phyloP scores from a whole-genome alignment of 2,329 filamentous ascomycete species.

The Nemania abortiva region DNA sequence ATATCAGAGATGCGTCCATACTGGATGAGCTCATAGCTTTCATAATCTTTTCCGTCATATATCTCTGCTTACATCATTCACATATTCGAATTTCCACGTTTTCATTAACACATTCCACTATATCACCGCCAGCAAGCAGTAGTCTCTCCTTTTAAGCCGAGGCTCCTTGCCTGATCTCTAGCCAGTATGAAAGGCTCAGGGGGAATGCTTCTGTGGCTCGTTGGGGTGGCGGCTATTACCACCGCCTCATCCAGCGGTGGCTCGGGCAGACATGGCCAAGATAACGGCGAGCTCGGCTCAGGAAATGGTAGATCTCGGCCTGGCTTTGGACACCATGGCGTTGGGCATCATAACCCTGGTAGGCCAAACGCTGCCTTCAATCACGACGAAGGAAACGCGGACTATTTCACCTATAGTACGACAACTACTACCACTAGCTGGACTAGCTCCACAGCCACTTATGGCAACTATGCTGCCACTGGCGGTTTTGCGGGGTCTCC shows the following conservation, averaged over 20 bases:
- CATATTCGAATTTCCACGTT: not conserved
- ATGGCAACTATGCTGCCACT: not conserved
- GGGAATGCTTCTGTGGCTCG: conserved; percentile 10
- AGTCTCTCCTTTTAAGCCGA: not conserved
- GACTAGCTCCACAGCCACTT: not conserved
- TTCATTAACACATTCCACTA: not conserved
- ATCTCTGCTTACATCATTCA: not conserved
- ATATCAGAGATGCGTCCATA: not conserved
- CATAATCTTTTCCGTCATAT: not conserved
- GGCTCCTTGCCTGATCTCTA: not conserved
- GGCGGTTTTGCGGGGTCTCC: not conserved
- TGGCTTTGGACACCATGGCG: conserved; percentile 12
- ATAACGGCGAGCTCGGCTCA: not conserved
- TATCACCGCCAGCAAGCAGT: not conserved
- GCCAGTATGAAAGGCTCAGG: conserved; percentile 20
- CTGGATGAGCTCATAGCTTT: not conserved
- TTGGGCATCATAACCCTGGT: conserved; percentile 4
- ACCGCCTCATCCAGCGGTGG: not conserved
- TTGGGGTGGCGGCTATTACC: not conserved
- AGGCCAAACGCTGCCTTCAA: not conserved
- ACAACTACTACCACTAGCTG: not conserved
- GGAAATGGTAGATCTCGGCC: not conserved
- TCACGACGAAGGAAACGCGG: not conserved
- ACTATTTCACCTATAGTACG: not conserved
- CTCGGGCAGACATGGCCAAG: not conserved